A percentile compares a stretch with the other conserved stretches of the same genome.
Evolutionary conservation across 225 moss, liverwort and hornwort species (phyloP).

Genomic region (Antitrichia curtipendula): DNA sequence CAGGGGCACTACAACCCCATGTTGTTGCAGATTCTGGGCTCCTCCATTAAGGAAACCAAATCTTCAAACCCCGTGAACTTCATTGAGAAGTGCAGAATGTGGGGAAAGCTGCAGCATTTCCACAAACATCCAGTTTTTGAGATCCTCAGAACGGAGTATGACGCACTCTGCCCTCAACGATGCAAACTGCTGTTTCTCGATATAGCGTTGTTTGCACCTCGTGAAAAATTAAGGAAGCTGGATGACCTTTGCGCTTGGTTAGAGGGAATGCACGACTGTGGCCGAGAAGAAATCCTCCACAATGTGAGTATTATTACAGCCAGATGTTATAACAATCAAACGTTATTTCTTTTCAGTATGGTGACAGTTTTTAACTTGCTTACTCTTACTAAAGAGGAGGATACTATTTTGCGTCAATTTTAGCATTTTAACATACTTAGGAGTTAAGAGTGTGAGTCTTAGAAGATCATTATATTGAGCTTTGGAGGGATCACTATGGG

Average conservation of each 20-base stretch:
- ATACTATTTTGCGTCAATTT: not conserved
- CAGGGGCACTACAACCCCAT: not conserved
- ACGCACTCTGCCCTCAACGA: not conserved
- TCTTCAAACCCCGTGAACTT: not conserved
- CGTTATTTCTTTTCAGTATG: not conserved
- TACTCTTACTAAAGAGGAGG: not conserved
- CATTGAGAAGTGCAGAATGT: not conserved
- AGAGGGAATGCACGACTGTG: not conserved
- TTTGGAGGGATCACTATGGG: not conserved
- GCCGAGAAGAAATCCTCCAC: not conserved
- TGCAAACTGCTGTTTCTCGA: conserved; percentile 2
- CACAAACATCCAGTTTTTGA: conserved; percentile 1
- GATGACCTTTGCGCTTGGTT: conserved; percentile 9
- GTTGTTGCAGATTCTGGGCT: not conserved
- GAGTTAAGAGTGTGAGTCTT: not conserved
- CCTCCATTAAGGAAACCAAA: not conserved
- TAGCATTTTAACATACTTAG: not conserved
- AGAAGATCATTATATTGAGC: not conserved
- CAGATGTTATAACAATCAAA: not conserved
- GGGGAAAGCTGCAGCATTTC: conserved; percentile 1
- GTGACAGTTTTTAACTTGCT: not conserved
- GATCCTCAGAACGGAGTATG: conserved; percentile 6
- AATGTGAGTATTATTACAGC: not conserved
- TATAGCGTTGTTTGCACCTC: conserved; percentile 4
- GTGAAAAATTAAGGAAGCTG: not conserved